Base-by-base conservation (phyloP, 768 basidiomycete species). In the Kwoniella dejecticola region DNA sequence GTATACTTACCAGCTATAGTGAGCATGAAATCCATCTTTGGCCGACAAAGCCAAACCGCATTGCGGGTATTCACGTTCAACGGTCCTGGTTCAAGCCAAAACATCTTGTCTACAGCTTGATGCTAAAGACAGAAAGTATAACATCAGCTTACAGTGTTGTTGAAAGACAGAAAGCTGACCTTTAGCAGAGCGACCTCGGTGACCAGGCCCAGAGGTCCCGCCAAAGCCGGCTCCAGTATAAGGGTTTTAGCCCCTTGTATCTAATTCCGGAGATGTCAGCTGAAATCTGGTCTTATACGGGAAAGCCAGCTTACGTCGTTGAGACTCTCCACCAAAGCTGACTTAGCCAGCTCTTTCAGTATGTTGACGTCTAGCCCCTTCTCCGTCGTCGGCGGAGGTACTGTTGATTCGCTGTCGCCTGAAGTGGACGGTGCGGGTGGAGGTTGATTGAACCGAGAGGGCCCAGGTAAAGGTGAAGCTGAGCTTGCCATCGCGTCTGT, bases 61-160 rank as follows among this genome's bases (percentile, higher is more conserved):
- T 94, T 94, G 31, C 89, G 84, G 5, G 94, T 93, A 2, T 86
- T 84, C 2, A 90, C 88, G 12, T 86, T 83, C 46, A 98, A 80
- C 8, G 90, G 87, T 17, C 94, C 94, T 11, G 88, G 79, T 79
- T 98, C 96, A 23, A 99, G 85, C 95, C 96, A 99, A 81, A 94
- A 96, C 90, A 99, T 95, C 83, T 96, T 96, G 82, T 97, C 94
- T 2, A 99, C 91, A 4, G 92, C 94, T 86, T 98, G 94, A 75
- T 98, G 90, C 95, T 98, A 49, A 49, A 52, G 53, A 54, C 12
- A 27, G 49, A 31, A 17, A 33, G 10, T 38, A 29, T 13, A 0
- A n/a, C 3, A 8, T 38, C 2, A 21, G 3, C 30, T 47, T 3
- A 21, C 17, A 8, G 2, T 19, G 4, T 45, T 19, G 42, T 13